Conservation (phyloP, 441 rosid species). For the Rhodomyrtus psidioides region DNA sequence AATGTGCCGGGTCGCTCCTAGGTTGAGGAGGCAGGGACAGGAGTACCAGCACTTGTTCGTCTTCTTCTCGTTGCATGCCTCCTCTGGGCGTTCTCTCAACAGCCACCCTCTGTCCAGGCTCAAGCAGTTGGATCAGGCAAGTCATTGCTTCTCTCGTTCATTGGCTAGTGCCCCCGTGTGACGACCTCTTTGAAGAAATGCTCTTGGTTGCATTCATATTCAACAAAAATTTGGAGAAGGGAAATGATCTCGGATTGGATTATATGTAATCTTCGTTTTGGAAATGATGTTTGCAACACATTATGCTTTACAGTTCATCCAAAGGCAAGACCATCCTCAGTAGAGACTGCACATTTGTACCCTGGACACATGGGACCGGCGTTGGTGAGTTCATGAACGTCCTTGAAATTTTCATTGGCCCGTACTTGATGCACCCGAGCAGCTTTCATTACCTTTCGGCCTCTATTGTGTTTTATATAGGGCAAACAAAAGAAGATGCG, state of each 20-base stretch:
- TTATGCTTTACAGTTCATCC: constrained; percentile 29
- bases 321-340: constrained; percentile 14
- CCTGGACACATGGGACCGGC: constrained; percentile 15
- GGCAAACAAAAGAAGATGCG: constrained; percentile 32
- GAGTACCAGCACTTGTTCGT: constrained; percentile 5
- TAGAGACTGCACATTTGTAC: constrained; percentile 16
- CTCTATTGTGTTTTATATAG: constrained; percentile 16
- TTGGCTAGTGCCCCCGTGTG: too few relatives aligned
- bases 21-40: constrained; percentile 28
- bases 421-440: not conserved
- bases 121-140: constrained; percentile 48
- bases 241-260: not conserved
- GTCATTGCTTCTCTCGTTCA: not conserved
- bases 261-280: not conserved
- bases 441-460: not conserved
- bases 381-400: constrained; percentile 30
- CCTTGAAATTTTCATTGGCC: not conserved
- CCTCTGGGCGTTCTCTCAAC: constrained; percentile 23
- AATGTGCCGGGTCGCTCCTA: not conserved
- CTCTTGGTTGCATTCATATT: not conserved
- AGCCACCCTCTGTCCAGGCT: constrained; percentile 14
- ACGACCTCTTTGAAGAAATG: not conserved
- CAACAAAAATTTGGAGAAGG: not conserved
- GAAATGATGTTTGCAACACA: not conserved
- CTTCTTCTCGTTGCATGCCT: constrained; percentile 41